These are phyloP conservation scores for Ajuga chamaepitys DNA, from an alignment of 257 asterid genomes.

Conservation along the genomic window DNA sequence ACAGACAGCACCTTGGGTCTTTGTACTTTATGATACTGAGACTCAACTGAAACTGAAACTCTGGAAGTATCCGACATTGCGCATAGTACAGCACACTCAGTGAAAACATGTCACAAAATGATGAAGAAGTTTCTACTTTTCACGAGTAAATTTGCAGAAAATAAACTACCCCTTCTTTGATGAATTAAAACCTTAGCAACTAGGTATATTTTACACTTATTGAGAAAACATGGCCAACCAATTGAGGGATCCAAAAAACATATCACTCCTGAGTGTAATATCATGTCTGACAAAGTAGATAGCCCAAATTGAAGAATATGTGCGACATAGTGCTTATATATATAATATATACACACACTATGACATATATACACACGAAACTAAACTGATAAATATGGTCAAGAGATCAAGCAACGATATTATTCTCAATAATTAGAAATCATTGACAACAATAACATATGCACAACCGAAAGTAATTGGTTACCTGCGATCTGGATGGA, in stretches of 20 bases:
- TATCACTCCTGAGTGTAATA: not conserved
- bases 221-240: not conserved
- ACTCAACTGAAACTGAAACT: not conserved
- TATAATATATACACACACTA: not conserved
- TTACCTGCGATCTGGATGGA: constrained; percentile 89
- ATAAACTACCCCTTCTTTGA: not conserved
- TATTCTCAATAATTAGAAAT: not conserved
- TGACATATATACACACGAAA: not conserved
- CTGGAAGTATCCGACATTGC: not conserved
- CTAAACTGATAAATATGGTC: not conserved
- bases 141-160: not conserved
- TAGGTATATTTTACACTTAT: not conserved
- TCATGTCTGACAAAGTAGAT: not conserved
- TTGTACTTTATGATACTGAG: not conserved
- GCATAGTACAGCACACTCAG: not conserved
- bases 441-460: not conserved
- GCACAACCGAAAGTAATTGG: not conserved
- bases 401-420: not conserved
- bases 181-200: not conserved
- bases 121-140: not conserved
- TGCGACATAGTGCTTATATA: not conserved
- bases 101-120: not conserved
- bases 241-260: not conserved
- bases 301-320: not conserved
- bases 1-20: not conserved